Evolutionary conservation across 2,329 filamentous ascomycete species (phyloP), one percentile per base, ranked within the genome.

Genomic region (Botrytis sinoallii): DNA sequence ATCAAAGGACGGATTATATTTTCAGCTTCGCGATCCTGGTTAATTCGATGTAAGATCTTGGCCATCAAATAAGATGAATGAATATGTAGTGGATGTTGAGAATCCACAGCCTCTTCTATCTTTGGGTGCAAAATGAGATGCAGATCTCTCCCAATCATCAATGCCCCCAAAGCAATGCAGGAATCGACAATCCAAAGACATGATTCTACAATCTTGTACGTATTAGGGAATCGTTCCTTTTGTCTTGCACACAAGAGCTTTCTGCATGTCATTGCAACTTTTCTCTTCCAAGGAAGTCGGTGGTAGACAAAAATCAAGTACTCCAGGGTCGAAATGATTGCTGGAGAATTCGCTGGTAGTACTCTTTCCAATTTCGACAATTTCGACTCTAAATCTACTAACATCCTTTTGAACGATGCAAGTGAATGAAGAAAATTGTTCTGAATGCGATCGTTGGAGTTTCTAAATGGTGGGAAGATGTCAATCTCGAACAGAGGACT

Each of bases 281-380:
- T 2, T 29, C 0, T 3, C 1, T 5, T 18, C 10, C 14, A 1
- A 10, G 4, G 10, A 5, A 14, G 6, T 57, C 14, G 52, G 6
- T 29, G 7, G 7, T 65, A 65, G 0, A 65, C 14, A n/a, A 20
- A 52, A 1, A 8, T 5, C 44, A 48, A 52, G 7, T 0, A 22
- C 1, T 52, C 1, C 2, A 67, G 1, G 18, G 32, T 40, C 8
- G 1, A 48, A 20, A 52, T 8, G 5, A 52, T 38, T 5, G 9
- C 22, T n/a, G 32, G 18, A n/a, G 14, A 67, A 67, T 55, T 38
- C 18, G 32, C 8, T 8, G 44, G 32, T 5, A 38, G 29, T 1
- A 40, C 1, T n/a, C 16, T 25, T 52, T 52, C 18, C 14, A 52
- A 20, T 52, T 9, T 67, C 4, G 46, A 20, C 12, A 52, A 20